phyloP scores from a whole-genome alignment of 2,329 filamentous ascomycete species.

The Leptographium flavum region DNA sequence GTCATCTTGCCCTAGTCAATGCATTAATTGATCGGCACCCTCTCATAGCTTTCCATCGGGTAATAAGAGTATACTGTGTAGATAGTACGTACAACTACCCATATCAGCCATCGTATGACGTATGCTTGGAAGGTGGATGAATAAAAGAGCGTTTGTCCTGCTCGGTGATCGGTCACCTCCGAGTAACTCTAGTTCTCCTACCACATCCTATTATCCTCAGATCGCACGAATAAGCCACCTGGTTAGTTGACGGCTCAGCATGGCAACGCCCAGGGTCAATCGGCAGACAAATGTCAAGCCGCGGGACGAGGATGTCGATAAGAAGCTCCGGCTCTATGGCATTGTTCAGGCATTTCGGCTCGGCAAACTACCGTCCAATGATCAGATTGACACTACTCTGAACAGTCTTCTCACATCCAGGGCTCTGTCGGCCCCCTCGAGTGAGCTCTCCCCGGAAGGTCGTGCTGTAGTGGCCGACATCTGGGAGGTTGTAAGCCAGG shows the following conservation, averaged over 20 bases:
- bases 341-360: constrained; percentile 74
- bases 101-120: too few relatives aligned
- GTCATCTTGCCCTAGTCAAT: too few relatives aligned
- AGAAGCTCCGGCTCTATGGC: constrained; percentile 89
- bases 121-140: too few relatives aligned
- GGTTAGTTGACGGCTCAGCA: constrained; percentile 7
- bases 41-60: too few relatives aligned
- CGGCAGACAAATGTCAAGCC: constrained; percentile 56
- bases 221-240: too few relatives aligned
- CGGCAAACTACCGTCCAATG: constrained; percentile 89
- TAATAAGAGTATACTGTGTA: too few relatives aligned
- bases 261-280: constrained; percentile 40
- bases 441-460: constrained; percentile 71
- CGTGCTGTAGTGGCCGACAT: constrained; percentile 64
- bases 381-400: constrained; percentile 87
- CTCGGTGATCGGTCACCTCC: too few relatives aligned
- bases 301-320: constrained; percentile 79
- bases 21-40: too few relatives aligned
- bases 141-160: too few relatives aligned
- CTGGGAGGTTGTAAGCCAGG: constrained; percentile 65
- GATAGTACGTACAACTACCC: too few relatives aligned
- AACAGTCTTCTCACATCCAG: constrained; percentile 72
- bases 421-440: constrained; percentile 53
- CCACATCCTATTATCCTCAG: too few relatives aligned
- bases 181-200: too few relatives aligned